Conservation (phyloP, 2,329 filamentous ascomycete genomes). For the Arthrobotrys megalospora region DNA sequence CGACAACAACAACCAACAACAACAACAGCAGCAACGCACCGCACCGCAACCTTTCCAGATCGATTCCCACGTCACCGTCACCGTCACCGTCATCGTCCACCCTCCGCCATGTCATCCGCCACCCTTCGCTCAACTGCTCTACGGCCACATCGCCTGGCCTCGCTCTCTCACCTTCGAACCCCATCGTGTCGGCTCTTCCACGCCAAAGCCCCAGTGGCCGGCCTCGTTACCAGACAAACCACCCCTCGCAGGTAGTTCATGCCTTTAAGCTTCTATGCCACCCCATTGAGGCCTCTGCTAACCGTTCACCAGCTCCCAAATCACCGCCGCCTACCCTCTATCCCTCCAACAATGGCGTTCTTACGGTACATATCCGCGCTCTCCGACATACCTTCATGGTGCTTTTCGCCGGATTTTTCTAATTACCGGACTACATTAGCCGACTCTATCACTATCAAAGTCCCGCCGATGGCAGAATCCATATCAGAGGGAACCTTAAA, state of each 20-base stretch:
- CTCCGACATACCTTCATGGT: not conserved
- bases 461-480: constrained; percentile 98
- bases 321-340: not conserved
- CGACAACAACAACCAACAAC: constrained; percentile 5
- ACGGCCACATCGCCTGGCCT: constrained; percentile 26
- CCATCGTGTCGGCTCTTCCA: constrained; percentile 35
- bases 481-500: constrained; percentile 98
- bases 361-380: constrained; percentile 44
- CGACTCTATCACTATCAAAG: constrained; percentile 84
- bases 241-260: constrained; percentile 39
- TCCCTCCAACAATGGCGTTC: constrained; percentile 51
- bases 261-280: not conserved
- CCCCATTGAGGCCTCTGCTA: not conserved
- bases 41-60: not conserved
- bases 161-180: constrained; percentile 30
- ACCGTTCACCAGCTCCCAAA: constrained; percentile 13
- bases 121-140: constrained; percentile 39
- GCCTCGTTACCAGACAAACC: constrained; percentile 26
- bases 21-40: constrained; percentile 1
- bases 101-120: constrained; percentile 33
- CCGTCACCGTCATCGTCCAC: not conserved
- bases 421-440: constrained; percentile 68
- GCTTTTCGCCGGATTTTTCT: constrained; percentile 15
- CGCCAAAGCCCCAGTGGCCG: constrained; percentile 18
- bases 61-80: no score